Evolutionary conservation across 345 rosid genomes (phyloP).

Genomic region (Linum lewisii): DNA sequence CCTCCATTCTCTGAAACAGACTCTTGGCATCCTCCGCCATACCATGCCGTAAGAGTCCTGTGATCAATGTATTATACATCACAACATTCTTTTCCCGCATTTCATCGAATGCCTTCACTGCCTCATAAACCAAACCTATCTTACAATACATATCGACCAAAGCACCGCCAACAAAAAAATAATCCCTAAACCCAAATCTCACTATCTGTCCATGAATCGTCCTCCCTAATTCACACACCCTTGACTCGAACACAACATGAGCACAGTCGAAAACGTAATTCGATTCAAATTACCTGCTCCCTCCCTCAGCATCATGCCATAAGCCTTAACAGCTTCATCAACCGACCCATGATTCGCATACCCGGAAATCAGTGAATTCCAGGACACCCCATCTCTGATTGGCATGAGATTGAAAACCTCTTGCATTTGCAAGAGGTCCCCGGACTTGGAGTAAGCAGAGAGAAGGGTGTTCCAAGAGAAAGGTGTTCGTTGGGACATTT

Average conservation of each 20-base stretch:
- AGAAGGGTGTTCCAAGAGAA: constrained; percentile 86
- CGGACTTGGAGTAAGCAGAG: constrained; percentile 62
- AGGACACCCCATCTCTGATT: constrained; percentile 54
- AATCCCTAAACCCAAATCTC: constrained; percentile 54
- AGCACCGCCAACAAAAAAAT: constrained; percentile 59
- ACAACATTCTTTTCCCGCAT: constrained; percentile 45
- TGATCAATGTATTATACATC: constrained; percentile 62
- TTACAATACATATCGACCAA: constrained; percentile 82
- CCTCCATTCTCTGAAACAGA: constrained; percentile 50
- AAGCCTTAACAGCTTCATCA: constrained; percentile 43
- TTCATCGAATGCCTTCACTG: constrained; percentile 48
- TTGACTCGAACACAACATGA: constrained; percentile 41
- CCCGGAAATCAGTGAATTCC: constrained; percentile 78
- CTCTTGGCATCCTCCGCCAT: constrained; percentile 47
- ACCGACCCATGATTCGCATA: constrained; percentile 40
- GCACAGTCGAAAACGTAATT: constrained; percentile 70
- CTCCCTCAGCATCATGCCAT: constrained; percentile 55
- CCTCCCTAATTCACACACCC: constrained; percentile 39
- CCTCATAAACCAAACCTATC: constrained; percentile 45
- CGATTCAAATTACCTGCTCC: constrained; percentile 40
- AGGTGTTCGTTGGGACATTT: constrained; percentile 43
- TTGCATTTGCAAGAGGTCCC: constrained; percentile 41
- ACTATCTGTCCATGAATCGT: constrained; percentile 70
- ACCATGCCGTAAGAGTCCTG: constrained; percentile 56
- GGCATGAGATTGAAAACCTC: constrained; percentile 49